Percentiles rank a stretch among this genome's conserved stretches.
Conservation (phyloP, 2,329 filamentous ascomycete genomes). For the Phaeomoniella chlamydospora region DNA sequence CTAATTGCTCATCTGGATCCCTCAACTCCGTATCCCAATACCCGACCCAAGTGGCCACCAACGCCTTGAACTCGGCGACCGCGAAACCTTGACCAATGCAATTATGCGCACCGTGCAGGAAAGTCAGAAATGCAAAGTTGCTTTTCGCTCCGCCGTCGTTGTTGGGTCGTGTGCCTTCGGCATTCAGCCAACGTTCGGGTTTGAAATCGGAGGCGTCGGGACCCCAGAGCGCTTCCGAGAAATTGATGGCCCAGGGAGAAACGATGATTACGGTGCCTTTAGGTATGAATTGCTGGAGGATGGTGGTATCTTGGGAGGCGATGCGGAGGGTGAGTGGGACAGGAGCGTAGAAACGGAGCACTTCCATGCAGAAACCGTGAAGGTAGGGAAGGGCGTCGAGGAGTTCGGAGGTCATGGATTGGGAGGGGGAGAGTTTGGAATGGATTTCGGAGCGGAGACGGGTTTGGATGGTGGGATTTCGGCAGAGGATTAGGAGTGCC, state of each 20-base stretch:
- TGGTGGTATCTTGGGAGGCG: slow-evolving; percentile 47
- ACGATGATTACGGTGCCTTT: slow-evolving; percentile 57
- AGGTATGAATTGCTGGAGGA: slow-evolving; percentile 52
- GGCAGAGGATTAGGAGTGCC: slow-evolving; percentile 14
- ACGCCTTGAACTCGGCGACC: slow-evolving; percentile 68
- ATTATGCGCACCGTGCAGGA: slow-evolving; percentile 48
- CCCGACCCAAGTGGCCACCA: slow-evolving; percentile 65
- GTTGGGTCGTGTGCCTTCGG: slow-evolving; percentile 11
- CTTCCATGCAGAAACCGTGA: slow-evolving; percentile 64
- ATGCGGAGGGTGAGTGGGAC: slow-evolving; percentile 58
- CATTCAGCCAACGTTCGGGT: slow-evolving; percentile 56
- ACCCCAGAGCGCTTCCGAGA: slow-evolving; percentile 58
- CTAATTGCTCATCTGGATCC: slow-evolving; percentile 44
- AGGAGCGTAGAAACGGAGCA: slow-evolving; percentile 58
- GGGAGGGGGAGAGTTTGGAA: slow-evolving; percentile 8
- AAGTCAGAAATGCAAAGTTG: slow-evolving; percentile 62
- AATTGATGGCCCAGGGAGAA: slow-evolving; percentile 53
- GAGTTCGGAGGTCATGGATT: slow-evolving; percentile 22
- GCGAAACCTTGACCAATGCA: slow-evolving; percentile 30
- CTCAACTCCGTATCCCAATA: slow-evolving; percentile 55
- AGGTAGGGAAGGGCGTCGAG: slow-evolving; percentile 66
- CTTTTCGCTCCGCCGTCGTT: slow-evolving; percentile 55
- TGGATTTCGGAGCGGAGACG: slow-evolving; percentile 14
- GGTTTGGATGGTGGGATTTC: slow-evolving; percentile 13
- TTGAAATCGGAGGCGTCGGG: slow-evolving; percentile 59